Base-by-base conservation (phyloP, 2,329 filamentous ascomycete genomes). In the Cercospora sp. region DNA sequence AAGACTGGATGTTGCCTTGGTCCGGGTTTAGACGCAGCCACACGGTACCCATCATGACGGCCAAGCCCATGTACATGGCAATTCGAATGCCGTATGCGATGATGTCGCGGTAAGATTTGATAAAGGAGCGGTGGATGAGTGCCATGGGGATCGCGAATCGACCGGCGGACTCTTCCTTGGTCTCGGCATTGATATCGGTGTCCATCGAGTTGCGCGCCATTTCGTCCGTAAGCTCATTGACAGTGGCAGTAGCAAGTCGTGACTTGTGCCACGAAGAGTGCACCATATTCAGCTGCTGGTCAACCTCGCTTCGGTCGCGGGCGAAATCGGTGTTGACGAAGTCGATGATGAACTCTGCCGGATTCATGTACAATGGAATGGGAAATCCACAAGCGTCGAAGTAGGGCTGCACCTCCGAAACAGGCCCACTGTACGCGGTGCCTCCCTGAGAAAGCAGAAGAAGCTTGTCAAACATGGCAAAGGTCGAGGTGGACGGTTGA, bases 31-130 rank as follows among this genome's bases (percentile, higher is more conserved):
- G 83, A 5, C 92, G 88, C 13, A 96, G 81, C 89, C 91, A 97
- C 12, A 96, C 91, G 0, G 93, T 96, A 5, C 93, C 92, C 90
- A 94, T 93, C 87, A 95, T 90, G 73, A 95, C 87, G 1, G 92
- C 92, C 16, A 96, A 84, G 80, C 87, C 88, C 69, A 90, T 84
- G 79, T 96, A 95, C 92, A 96, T 96, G 49, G 86, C 89, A 51
- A 95, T 84, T 3, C 93, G 88, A 72, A 95, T 92, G 0, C 90
- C 91, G 75, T 97, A 97, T 0, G 90, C 92, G 62, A 97, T 88
- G 6, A 96, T 85, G 77, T 97, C 93, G 28, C 93, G 89, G 78
- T 94, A 91, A 58, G 88, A 90, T 81, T 97, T 97, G 79, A 96
- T 89, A 76, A 92, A 93, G 13, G 88, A 89, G 30, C 93, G 88